These are phyloP conservation scores for Stropharia rugosoannulata DNA, from an alignment of 768 basidiomycete genomes.

Conservation along the genomic window DNA sequence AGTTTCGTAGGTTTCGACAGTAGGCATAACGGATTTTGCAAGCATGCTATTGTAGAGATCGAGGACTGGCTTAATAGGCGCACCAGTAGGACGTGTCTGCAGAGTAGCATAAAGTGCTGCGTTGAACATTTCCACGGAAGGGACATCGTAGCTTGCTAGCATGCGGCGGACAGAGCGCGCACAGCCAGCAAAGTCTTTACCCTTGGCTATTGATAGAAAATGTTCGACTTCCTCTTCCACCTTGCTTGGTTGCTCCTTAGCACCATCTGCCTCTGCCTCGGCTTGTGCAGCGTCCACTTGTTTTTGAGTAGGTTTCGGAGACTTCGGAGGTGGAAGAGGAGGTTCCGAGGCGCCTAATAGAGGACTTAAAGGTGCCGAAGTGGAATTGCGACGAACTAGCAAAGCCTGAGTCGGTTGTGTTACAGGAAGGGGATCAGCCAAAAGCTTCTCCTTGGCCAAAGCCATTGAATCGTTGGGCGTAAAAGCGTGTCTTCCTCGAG, in stretches of 20 bases:
- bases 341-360: slow-evolving; percentile 17
- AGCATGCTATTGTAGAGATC: slow-evolving; percentile 77
- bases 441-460: slow-evolving; percentile 17
- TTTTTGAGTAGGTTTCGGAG: background rate
- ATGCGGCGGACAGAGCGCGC: slow-evolving; percentile 37
- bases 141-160: slow-evolving; percentile 24
- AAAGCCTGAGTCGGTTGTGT: slow-evolving; percentile 26
- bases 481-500: slow-evolving; percentile 61
- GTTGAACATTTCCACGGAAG: slow-evolving; percentile 60
- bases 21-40: slow-evolving; percentile 58
- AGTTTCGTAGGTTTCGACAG: slow-evolving; percentile 54
- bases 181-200: slow-evolving; percentile 19
- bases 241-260: background rate
- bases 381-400: slow-evolving; percentile 49
- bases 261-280: background rate
- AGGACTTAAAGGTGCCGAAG: slow-evolving; percentile 30
- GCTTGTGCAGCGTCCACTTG: background rate
- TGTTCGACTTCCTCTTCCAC: background rate
- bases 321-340: slow-evolving; percentile 4
- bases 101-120: slow-evolving; percentile 55
- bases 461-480: slow-evolving; percentile 27
- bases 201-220: slow-evolving; percentile 3
- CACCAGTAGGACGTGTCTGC: slow-evolving; percentile 43
- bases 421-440: slow-evolving; percentile 14
- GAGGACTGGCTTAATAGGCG: slow-evolving; percentile 55